phyloP scores from a whole-genome alignment of 2,329 filamentous ascomycete species.

The Plenodomus biglobosus region DNA sequence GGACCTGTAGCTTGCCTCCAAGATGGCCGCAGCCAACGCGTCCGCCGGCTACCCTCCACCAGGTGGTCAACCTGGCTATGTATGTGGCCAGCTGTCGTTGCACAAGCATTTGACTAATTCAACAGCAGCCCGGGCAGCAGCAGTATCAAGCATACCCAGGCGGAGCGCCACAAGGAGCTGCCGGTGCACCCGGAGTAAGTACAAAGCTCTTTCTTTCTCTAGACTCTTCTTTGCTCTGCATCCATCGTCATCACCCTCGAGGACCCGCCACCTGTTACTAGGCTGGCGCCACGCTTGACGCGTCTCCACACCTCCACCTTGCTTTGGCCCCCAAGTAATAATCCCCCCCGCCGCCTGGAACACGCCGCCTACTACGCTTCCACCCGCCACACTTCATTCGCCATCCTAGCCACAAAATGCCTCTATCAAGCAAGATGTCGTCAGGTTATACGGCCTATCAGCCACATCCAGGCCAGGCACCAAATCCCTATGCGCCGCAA shows the following conservation, averaged over 20 bases:
- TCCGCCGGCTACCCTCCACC: conserved; percentile 41
- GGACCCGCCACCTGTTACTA: conserved; percentile 26
- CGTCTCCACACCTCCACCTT: conserved; percentile 23
- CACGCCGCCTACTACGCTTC: conserved; percentile 4
- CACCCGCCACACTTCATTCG: conserved; percentile 14
- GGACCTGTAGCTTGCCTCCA: conserved; percentile 47
- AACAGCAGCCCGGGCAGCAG: conserved; percentile 47
- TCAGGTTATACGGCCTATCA: conserved; percentile 35
- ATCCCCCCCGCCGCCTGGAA: conserved; percentile 14
- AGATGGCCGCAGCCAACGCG: conserved; percentile 49
- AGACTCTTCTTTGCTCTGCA: conserved; percentile 31
- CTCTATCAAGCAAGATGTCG: conserved; percentile 34
- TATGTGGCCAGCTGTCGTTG: conserved; percentile 46
- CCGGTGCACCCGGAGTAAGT: conserved; percentile 42
- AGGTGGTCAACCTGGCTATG: conserved; percentile 52
- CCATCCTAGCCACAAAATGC: conserved; percentile 28
- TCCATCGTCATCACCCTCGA: conserved; percentile 32
- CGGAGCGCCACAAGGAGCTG: conserved; percentile 48
- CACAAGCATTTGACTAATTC: background rate
- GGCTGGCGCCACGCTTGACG: conserved; percentile 17
- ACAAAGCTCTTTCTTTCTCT: conserved; percentile 24
- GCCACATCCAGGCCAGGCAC: conserved; percentile 28
- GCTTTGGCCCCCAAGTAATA: conserved; percentile 33
- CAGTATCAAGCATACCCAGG: conserved; percentile 61
- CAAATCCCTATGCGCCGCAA: conserved; percentile 34